phyloP scores from a whole-genome alignment of 345 rosid species.

The rapeseed (Brassica napus) region Da-Ae NC_063437.1:13654501-13655000 shows the following conservation, averaged over 20 bases:
- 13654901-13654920: background rate
- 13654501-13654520: slow-evolving; percentile 26
- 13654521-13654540: slow-evolving; percentile 20
- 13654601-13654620: slow-evolving; percentile 3
- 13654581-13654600: slow-evolving; percentile 30
- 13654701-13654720: slow-evolving; percentile 37
- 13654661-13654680: background rate
- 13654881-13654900: background rate
- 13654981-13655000: background rate
- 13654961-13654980: background rate
- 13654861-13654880: background rate
- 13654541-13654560: slow-evolving; percentile 24
- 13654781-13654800: slow-evolving; percentile 35
- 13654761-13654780: slow-evolving; percentile 36
- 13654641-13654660: slow-evolving; percentile 22
- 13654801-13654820: slow-evolving; percentile 21
- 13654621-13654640: slow-evolving; percentile 30
- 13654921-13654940: background rate
- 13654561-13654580: slow-evolving; percentile 19
- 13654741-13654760: slow-evolving; percentile 40
- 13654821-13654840: slow-evolving; percentile 32
- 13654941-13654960: background rate
- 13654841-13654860: background rate
- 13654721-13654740: slow-evolving; percentile 43
- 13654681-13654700: background rate